phyloP scores from a whole-genome alignment of 345 rosid genomes.

The Lepidium didymum region DNA sequence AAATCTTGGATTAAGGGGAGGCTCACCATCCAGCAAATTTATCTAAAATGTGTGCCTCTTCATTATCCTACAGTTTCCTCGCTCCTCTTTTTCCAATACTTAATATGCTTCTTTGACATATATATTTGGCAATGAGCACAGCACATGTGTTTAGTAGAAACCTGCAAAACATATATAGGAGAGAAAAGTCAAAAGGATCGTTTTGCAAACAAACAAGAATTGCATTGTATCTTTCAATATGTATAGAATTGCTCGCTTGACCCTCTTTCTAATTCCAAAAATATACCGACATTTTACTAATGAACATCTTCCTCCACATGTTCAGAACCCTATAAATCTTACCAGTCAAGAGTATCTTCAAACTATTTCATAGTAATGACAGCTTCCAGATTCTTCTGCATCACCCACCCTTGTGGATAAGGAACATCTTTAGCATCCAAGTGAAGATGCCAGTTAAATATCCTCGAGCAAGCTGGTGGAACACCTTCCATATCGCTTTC shows the following conservation, averaged over 20 bases:
- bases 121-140: conserved; percentile 2
- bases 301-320: background rate
- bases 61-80: background rate
- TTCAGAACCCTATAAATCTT: conserved; percentile 2
- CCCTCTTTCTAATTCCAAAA: background rate
- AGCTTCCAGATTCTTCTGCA: conserved; percentile 60
- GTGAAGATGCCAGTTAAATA: conserved; percentile 95
- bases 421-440: conserved; percentile 42
- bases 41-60: background rate
- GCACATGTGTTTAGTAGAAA: background rate
- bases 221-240: background rate
- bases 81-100: background rate
- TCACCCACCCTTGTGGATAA: conserved; percentile 74
- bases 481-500: conserved; percentile 87
- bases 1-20: background rate
- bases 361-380: conserved; percentile 38
- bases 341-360: conserved; percentile 25
- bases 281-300: background rate
- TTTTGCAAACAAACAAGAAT: background rate
- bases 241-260: background rate
- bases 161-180: background rate
- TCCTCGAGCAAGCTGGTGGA: conserved; percentile 62
- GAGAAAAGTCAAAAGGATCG: background rate
- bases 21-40: background rate
- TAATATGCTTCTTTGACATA: conserved; percentile 1